Evolutionary conservation across 2,329 filamentous ascomycete genomes (phyloP).

Genomic region (Ascochyta koolunga): DNA sequence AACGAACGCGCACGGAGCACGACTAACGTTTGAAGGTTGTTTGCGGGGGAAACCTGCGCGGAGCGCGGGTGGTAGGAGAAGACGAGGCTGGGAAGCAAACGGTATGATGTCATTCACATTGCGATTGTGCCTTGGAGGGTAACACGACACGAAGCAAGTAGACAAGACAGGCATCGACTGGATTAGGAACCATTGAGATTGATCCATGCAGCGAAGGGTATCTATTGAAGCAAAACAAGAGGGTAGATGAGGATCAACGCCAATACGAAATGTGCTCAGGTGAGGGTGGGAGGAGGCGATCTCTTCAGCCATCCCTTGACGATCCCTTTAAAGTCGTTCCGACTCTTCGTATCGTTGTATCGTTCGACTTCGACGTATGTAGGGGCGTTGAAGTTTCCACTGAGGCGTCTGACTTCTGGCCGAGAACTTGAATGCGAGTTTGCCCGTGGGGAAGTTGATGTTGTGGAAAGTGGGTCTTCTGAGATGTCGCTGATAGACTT

Average conservation of each 20-base stretch:
- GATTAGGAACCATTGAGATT: background rate
- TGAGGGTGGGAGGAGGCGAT: constrained; percentile 1
- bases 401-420: constrained; percentile 25
- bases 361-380: constrained; percentile 32
- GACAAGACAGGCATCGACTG: background rate
- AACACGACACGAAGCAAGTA: background rate
- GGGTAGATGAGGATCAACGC: background rate
- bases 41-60: constrained; percentile 9
- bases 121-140: constrained; percentile 2
- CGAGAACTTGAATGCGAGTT: constrained; percentile 9
- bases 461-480: constrained; percentile 4
- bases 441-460: constrained; percentile 14
- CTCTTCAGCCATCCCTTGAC: constrained; percentile 23
- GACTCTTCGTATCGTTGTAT: constrained; percentile 20
- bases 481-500: background rate
- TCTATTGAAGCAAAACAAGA: background rate
- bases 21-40: constrained; percentile 2
- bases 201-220: background rate
- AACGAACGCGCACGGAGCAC: constrained; percentile 6
- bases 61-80: constrained; percentile 1
- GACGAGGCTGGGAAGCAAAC: background rate
- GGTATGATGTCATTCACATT: background rate
- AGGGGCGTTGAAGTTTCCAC: constrained; percentile 38
- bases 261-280: background rate
- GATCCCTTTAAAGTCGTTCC: constrained; percentile 10